Percentiles rank a stretch among this genome's conserved stretches.
Evolutionary conservation across 2,329 filamentous ascomycete genomes (phyloP).

Genomic region (Fusarium sublunatum): DNA sequence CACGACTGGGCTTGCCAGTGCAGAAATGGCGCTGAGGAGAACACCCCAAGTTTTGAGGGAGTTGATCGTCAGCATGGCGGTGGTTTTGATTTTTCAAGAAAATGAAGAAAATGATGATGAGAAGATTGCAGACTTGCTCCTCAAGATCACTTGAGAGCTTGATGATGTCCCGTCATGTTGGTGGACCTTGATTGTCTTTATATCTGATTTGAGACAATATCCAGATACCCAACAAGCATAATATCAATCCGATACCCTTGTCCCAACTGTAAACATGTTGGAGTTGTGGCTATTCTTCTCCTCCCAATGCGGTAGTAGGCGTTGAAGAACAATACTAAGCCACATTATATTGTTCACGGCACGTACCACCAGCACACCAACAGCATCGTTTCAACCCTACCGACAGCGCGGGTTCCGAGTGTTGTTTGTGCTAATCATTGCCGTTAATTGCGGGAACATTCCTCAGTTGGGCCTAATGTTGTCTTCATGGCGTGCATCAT

Average conservation of each 20-base stretch:
- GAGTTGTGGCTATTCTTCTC: constrained; percentile 16
- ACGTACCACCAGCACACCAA: constrained; percentile 28
- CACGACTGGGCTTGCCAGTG: constrained; percentile 31
- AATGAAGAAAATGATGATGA: background rate
- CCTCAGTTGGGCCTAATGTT: background rate
- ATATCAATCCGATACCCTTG: background rate
- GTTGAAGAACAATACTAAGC: constrained; percentile 43
- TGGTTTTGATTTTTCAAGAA: background rate
- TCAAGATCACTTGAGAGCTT: constrained; percentile 7
- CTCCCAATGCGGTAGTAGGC: constrained; percentile 21
- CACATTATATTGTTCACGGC: constrained; percentile 42
- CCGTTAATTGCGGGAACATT: background rate
- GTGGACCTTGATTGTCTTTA: constrained; percentile 21
- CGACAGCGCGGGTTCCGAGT: constrained; percentile 2
- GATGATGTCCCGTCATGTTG: background rate
- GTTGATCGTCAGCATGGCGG: constrained; percentile 15
- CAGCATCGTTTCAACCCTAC: constrained; percentile 15
- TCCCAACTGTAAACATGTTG: constrained; percentile 2
- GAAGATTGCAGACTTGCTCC: constrained; percentile 1
- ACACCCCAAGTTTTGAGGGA: constrained; percentile 19
- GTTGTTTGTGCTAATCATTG: background rate
- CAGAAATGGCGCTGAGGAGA: constrained; percentile 19
- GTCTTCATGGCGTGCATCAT: constrained; percentile 7
- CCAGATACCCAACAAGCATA: background rate
- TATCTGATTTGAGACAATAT: constrained; percentile 7